Percentiles rank a stretch among this genome's conserved stretches.
Conservation (phyloP, 257 asterid genomes). For the Euphrasia confusa region DNA sequence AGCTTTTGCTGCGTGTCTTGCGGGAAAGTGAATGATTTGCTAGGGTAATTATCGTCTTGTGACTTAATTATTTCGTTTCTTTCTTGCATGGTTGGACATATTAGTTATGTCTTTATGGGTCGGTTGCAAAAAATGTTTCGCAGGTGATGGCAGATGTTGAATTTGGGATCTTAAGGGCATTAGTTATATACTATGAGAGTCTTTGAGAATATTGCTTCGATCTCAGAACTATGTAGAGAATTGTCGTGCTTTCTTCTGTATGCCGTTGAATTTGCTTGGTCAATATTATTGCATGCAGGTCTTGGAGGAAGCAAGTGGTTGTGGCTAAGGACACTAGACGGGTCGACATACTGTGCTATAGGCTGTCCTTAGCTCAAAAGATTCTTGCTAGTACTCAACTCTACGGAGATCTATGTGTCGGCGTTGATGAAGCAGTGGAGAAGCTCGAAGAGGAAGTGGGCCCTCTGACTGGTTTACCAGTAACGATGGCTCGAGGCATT, state of each 20-base stretch:
- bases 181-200: not conserved
- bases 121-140: not conserved
- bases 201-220: conserved; percentile 7
- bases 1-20: conserved; percentile 80
- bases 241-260: not conserved
- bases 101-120: no score
- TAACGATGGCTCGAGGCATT: conserved; percentile 90
- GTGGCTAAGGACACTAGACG: conserved; percentile 89
- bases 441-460: conserved; percentile 88
- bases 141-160: not conserved
- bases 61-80: conserved; percentile 2
- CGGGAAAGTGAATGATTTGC: conserved; percentile 78
- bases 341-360: conserved; percentile 82
- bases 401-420: conserved; percentile 42
- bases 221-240: not conserved
- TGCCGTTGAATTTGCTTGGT: not conserved
- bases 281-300: conserved; percentile 38
- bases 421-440: conserved; percentile 55
- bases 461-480: conserved; percentile 84
- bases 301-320: conserved; percentile 78
- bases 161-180: not conserved
- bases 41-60: conserved; percentile 49
- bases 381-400: conserved; percentile 58
- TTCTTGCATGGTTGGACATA: no score
- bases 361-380: conserved; percentile 82